These are phyloP conservation scores for Tetracladium marchalianum DNA, from an alignment of 495 filamentous ascomycete species.

Conservation along the genomic window DNA sequence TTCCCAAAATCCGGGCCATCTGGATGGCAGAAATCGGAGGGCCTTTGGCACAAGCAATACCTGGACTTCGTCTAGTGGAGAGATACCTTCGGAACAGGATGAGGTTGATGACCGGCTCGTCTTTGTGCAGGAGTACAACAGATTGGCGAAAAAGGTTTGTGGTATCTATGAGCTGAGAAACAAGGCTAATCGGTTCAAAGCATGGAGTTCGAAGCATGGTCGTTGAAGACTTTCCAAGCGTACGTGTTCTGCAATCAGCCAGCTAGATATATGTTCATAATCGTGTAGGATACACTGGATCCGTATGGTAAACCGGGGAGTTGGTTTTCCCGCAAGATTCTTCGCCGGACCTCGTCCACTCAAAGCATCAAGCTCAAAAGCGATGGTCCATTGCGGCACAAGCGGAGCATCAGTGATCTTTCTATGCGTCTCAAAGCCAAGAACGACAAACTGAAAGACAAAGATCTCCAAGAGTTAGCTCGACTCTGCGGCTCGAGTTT, in stretches of 20 bases:
- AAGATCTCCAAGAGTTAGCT: slow-evolving; percentile 52
- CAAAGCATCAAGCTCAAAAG: slow-evolving; percentile 20
- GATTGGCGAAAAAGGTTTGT: slow-evolving; percentile 38
- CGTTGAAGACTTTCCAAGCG: not conserved
- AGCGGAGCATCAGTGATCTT: slow-evolving; percentile 40
- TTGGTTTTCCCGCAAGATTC: slow-evolving; percentile 26
- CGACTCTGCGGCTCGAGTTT: slow-evolving; percentile 65
- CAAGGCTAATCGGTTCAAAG: slow-evolving; percentile 1
- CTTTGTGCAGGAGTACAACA: slow-evolving; percentile 44
- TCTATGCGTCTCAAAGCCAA: slow-evolving; percentile 37
- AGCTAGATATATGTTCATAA: not conserved
- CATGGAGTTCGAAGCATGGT: slow-evolving; percentile 16
- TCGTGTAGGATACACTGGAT: not conserved
- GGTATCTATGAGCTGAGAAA: not conserved
- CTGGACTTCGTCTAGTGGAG: slow-evolving; percentile 15
- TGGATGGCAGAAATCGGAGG: not conserved
- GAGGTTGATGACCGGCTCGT: slow-evolving; percentile 26
- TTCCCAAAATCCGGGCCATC: not conserved
- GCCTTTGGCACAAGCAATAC: slow-evolving; percentile 13
- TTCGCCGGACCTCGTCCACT: slow-evolving; percentile 20
- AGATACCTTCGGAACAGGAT: slow-evolving; percentile 24
- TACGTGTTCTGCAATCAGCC: not conserved
- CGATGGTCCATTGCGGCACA: slow-evolving; percentile 25
- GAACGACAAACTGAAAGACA: slow-evolving; percentile 49
- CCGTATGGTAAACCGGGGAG: slow-evolving; percentile 8